Conservation (phyloP, 257 asterid genomes). For the Petunia axillaris region DNA sequence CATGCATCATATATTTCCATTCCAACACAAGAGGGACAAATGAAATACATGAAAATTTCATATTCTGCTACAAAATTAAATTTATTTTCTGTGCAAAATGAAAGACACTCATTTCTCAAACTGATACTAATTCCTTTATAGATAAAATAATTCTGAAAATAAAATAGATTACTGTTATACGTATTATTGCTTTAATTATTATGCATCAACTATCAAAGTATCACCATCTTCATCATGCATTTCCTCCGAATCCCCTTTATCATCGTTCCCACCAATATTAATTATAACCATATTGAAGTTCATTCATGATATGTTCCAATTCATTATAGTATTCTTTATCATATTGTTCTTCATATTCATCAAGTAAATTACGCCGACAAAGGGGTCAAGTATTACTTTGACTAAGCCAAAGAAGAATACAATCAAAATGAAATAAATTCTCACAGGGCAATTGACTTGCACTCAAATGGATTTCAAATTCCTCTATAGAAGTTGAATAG, state of each 20-base stretch:
- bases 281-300: not conserved
- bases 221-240: constrained; percentile 68
- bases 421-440: constrained; percentile 53
- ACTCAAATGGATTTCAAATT: constrained; percentile 35
- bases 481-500: constrained; percentile 63
- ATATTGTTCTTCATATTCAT: constrained; percentile 29
- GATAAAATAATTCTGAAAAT: no score
- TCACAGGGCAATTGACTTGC: constrained; percentile 48
- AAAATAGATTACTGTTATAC: no score
- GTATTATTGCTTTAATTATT: not conserved
- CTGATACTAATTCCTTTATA: no score
- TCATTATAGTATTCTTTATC: not conserved
- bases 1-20: no score
- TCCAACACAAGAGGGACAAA: no score
- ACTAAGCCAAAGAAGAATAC: constrained; percentile 57
- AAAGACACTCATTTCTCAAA: no score
- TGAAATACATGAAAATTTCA: no score
- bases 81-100: no score
- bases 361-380: constrained; percentile 54
- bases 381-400: constrained; percentile 60
- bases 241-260: constrained; percentile 31
- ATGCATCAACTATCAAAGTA: constrained; percentile 57
- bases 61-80: no score
- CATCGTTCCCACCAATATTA: not conserved
- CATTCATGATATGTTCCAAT: no score